Percentiles rank a stretch among this genome's conserved stretches.
Conservation (phyloP, 176 grass and related monocot genomes). For the Aegilops bicornis region DNA sequence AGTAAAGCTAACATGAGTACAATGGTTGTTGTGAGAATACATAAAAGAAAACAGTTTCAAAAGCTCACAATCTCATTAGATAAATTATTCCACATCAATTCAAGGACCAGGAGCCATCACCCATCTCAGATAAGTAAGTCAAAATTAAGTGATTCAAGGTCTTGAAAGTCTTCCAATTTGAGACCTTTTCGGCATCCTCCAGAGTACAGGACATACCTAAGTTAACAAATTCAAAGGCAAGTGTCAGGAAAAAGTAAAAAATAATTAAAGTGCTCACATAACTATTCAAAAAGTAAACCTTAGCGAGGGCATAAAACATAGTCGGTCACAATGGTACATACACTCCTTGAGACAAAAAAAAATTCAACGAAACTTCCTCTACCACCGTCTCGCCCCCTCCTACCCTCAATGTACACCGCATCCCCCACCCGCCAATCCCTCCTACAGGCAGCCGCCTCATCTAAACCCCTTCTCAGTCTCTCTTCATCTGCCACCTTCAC, state of each 20-base stretch:
- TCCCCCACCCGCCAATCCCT: background rate
- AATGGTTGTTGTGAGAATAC: conserved; percentile 16
- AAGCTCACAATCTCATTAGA: conserved; percentile 57
- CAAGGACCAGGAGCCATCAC: conserved; percentile 79
- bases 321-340: background rate
- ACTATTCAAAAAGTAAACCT: background rate
- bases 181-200: conserved; percentile 28
- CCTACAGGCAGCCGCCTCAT: background rate
- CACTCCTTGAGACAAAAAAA: background rate
- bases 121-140: conserved; percentile 69
- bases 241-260: conserved; percentile 1
- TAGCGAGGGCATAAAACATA: background rate
- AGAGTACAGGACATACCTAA: conserved; percentile 34
- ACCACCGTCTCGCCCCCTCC: background rate
- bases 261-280: background rate
- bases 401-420: background rate
- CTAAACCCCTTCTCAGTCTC: background rate
- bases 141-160: conserved; percentile 49
- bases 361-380: background rate
- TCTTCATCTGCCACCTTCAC: background rate
- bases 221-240: conserved; percentile 28
- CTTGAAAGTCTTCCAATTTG: conserved; percentile 55
- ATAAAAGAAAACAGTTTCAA: conserved; percentile 9
- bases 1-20: conserved; percentile 2
- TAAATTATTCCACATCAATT: conserved; percentile 64